Evolutionary conservation across 1,139 yeast genomes (phyloP).

Genomic region (Pneumocystis oryctolagi): DNA sequence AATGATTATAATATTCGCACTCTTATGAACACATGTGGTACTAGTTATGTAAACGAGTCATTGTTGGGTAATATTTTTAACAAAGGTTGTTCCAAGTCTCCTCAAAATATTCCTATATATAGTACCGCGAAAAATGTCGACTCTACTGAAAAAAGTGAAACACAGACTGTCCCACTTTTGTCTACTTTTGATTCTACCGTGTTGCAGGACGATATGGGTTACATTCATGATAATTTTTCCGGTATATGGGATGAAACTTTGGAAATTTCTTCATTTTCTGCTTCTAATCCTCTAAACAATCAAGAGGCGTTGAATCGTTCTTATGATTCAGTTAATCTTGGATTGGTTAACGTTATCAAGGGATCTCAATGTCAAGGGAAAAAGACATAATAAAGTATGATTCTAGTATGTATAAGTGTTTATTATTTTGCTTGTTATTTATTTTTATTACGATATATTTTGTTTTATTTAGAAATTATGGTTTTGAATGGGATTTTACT

Average conservation of each 20-base stretch:
- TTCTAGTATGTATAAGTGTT: neutral
- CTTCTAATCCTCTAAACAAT: neutral
- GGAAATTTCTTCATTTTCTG: neutral
- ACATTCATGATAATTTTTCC: neutral
- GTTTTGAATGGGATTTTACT: neutral
- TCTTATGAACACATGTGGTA: neutral
- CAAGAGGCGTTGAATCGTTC: neutral
- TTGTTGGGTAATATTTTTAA: neutral
- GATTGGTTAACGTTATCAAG: neutral
- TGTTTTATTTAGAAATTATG: neutral
- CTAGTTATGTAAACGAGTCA: neutral
- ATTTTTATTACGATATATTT: neutral
- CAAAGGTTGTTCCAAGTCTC: neutral
- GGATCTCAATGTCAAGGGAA: neutral
- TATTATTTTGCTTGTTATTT: neutral
- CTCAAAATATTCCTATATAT: neutral
- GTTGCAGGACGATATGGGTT: neutral
- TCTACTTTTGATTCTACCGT: neutral
- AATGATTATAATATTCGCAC: neutral
- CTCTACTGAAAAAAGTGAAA: neutral
- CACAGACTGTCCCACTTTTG: neutral
- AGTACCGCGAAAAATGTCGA: neutral
- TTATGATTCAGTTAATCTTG: neutral
- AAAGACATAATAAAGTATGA: neutral
- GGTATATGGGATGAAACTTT: neutral